These are phyloP conservation scores for Dendrocalamus sinicus DNA, from an alignment of 176 grass and related monocot species.

Conservation along the genomic window DNA sequence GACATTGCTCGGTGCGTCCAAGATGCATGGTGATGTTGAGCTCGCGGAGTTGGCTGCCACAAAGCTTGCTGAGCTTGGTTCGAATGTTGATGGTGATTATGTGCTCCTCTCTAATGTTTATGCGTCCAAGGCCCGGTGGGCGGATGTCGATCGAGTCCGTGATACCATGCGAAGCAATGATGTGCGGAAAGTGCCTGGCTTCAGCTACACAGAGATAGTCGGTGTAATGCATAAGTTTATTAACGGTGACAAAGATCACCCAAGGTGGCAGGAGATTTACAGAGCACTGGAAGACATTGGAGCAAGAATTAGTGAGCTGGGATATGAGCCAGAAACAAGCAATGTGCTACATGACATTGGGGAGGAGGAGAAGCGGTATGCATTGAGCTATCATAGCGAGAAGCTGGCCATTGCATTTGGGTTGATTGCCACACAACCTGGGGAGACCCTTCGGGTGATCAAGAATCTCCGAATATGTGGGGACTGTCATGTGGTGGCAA, in stretches of 20 bases:
- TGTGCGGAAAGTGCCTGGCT: constrained; percentile 77
- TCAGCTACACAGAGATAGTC: constrained; percentile 77
- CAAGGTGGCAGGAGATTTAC: constrained; percentile 68
- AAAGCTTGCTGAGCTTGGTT: constrained; percentile 71
- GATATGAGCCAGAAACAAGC: constrained; percentile 75
- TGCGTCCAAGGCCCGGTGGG: constrained; percentile 68
- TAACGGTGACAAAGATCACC: constrained; percentile 75
- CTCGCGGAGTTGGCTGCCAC: constrained; percentile 67
- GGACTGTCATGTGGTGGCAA: constrained; percentile 79
- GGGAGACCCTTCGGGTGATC: constrained; percentile 67
- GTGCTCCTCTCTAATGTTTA: constrained; percentile 92
- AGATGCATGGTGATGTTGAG: constrained; percentile 69
- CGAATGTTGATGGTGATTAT: constrained; percentile 79
- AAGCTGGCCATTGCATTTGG: constrained; percentile 87
- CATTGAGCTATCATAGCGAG: constrained; percentile 77
- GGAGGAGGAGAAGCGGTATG: constrained; percentile 87
- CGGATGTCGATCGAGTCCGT: constrained; percentile 71
- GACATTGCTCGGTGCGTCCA: constrained; percentile 70
- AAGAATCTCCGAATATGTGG: constrained; percentile 90
- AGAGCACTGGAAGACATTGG: constrained; percentile 61
- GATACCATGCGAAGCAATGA: constrained; percentile 73
- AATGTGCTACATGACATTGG: constrained; percentile 84
- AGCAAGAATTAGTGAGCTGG: constrained; percentile 64
- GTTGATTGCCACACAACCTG: constrained; percentile 62
- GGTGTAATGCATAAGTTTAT: constrained; percentile 80